Evolutionary conservation across 805 yeast genomes (phyloP).

Genomic region (Wickerhamomyces alni): DNA sequence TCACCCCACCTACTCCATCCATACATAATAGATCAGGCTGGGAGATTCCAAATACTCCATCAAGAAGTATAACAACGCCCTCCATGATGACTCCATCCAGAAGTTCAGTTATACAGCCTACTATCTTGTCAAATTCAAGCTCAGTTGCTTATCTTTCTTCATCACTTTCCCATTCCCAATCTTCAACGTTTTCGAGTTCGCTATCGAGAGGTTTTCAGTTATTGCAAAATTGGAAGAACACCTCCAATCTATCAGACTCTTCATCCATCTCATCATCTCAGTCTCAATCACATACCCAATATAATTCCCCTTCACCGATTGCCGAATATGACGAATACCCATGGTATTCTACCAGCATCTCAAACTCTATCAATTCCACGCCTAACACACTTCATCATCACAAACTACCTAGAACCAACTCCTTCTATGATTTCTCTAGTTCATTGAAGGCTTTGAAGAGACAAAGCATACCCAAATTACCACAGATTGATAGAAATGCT

Average conservation of each 20-base stretch:
- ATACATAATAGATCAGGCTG: slow-evolving; percentile 27
- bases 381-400: too few relatives aligned
- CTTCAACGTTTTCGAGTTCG: slow-evolving; percentile 29
- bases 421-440: slow-evolving; percentile 5
- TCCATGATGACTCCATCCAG: slow-evolving; percentile 26
- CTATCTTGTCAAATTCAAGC: slow-evolving; percentile 29
- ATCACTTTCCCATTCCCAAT: slow-evolving; percentile 29
- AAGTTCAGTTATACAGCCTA: slow-evolving; percentile 26
- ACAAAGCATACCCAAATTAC: slow-evolving; percentile 20
- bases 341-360: slow-evolving; percentile 1
- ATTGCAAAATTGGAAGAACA: slow-evolving; percentile 19
- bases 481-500: slow-evolving; percentile 22
- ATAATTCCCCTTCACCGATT: slow-evolving; percentile 7
- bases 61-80: slow-evolving; percentile 22
- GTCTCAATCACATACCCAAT: slow-evolving; percentile 6
- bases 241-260: slow-evolving; percentile 24
- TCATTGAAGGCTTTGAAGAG: slow-evolving; percentile 23
- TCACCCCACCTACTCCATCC: slow-evolving; percentile 20
- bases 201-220: slow-evolving; percentile 21
- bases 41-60: slow-evolving; percentile 32
- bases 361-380: too few relatives aligned
- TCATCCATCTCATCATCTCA: slow-evolving; percentile 17
- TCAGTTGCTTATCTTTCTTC: slow-evolving; percentile 34
- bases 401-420: slow-evolving; percentile 2
- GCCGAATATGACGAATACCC: not conserved